Percentiles rank a stretch among this genome's conserved stretches.
Conservation (phyloP, 78 protist species). For the Ministeria vibrans region DNA sequence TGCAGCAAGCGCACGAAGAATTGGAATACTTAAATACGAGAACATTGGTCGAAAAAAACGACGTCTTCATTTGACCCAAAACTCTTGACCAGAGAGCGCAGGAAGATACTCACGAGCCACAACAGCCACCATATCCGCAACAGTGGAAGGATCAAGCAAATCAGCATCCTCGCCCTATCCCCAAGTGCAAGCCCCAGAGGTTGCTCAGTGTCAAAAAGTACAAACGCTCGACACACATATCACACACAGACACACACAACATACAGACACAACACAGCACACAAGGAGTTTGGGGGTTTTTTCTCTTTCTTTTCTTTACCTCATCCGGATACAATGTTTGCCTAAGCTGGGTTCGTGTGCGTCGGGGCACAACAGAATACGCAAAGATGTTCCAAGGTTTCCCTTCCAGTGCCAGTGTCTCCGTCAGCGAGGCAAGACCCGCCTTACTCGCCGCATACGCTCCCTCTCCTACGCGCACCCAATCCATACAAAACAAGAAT, state of each 20-base stretch:
- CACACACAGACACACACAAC: too few species aligned
- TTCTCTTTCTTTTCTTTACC: too few species aligned
- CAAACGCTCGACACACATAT: background rate
- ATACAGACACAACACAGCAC: background rate
- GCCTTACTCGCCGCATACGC: conserved; percentile 5
- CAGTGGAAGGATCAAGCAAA: background rate
- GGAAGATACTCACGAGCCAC: background rate
- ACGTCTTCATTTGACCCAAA: conserved; percentile 12
- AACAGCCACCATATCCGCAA: background rate
- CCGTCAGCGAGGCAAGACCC: background rate
- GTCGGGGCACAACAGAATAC: conserved; percentile 2
- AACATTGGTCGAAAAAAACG: too few species aligned
- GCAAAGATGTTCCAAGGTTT: conserved; percentile 3
- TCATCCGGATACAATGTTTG: background rate
- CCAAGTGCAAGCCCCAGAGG: background rate
- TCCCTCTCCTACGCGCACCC: background rate
- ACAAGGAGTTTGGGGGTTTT: too few species aligned
- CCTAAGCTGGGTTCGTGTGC: background rate
- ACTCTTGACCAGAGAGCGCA: background rate
- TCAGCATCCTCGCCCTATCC: background rate
- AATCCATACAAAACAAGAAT: background rate
- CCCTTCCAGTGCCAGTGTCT: conserved; percentile 9
- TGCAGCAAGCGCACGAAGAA: too few species aligned
- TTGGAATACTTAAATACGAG: too few species aligned
- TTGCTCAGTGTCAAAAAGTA: background rate